Conservation (phyloP, 1,284 basidiomycete species). For the Heterobasidion annosum region DNA sequence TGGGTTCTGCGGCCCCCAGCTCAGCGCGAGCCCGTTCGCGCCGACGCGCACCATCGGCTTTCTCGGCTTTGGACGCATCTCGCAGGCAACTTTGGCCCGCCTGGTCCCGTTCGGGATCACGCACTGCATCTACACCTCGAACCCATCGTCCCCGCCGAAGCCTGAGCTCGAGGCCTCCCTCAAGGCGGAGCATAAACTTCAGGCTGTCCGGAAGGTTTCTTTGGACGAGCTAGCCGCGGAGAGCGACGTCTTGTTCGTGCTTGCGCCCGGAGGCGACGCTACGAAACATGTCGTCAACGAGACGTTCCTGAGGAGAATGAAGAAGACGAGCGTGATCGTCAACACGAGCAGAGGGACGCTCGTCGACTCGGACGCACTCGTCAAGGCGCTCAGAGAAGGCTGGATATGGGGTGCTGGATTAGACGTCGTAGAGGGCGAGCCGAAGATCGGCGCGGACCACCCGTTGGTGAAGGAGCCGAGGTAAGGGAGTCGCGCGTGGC, state of each 20-base stretch:
- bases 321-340: slow-evolving; percentile 70
- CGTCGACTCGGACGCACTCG: slow-evolving; percentile 85
- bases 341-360: slow-evolving; percentile 78
- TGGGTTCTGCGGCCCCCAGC: slow-evolving; percentile 69
- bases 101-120: slow-evolving; percentile 74
- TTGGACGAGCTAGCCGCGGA: slow-evolving; percentile 59
- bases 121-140: slow-evolving; percentile 56
- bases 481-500: slow-evolving; percentile 26
- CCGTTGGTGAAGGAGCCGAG: slow-evolving; percentile 71
- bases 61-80: slow-evolving; percentile 90
- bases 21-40: slow-evolving; percentile 45
- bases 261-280: slow-evolving; percentile 69
- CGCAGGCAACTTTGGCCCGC: slow-evolving; percentile 70
- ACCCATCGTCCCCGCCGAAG: slow-evolving; percentile 31
- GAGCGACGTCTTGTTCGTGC: slow-evolving; percentile 77
- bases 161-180: slow-evolving; percentile 43
- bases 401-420: slow-evolving; percentile 89
- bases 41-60: slow-evolving; percentile 74
- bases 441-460: slow-evolving; percentile 67
- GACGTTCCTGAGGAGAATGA: slow-evolving; percentile 76
- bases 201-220: slow-evolving; percentile 51
- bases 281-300: slow-evolving; percentile 73
- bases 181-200: slow-evolving; percentile 33
- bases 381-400: slow-evolving; percentile 64
- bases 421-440: slow-evolving; percentile 93